phyloP scores from a whole-genome alignment of 257 asterid genomes.

The Solanum infundibuliforme region DNA sequence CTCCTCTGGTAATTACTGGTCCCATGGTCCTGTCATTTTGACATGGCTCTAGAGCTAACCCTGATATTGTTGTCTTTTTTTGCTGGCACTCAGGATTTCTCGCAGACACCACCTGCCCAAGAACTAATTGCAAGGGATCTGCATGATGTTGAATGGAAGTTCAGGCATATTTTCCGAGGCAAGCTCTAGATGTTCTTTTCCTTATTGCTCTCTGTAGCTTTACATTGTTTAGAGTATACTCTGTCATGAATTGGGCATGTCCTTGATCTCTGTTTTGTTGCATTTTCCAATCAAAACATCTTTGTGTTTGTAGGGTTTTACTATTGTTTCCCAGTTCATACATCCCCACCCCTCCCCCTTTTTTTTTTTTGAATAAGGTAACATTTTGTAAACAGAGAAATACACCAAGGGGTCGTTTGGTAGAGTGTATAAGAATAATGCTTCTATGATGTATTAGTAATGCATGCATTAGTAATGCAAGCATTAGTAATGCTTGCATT shows the following conservation, averaged over 20 bases:
- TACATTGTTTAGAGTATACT: neutral
- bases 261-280: neutral
- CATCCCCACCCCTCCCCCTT: neutral
- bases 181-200: conserved; percentile 7
- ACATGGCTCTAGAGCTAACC: neutral
- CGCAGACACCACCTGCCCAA: conserved; percentile 91
- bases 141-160: conserved; percentile 94
- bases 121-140: conserved; percentile 97
- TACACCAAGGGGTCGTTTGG: no score
- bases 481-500: no score
- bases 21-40: neutral
- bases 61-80: neutral
- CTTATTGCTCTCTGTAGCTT: neutral
- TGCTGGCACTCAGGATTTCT: conserved; percentile 55
- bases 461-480: no score
- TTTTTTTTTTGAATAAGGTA: no score
- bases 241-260: neutral
- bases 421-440: no score
- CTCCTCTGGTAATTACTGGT: conserved; percentile 63
- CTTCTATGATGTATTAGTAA: no score
- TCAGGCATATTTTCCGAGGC: conserved; percentile 94
- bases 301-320: neutral
- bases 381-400: no score
- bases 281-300: neutral
- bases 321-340: neutral